phyloP scores from a whole-genome alignment of 148 eudicot genomes.

The Cornus kousa region DNA sequence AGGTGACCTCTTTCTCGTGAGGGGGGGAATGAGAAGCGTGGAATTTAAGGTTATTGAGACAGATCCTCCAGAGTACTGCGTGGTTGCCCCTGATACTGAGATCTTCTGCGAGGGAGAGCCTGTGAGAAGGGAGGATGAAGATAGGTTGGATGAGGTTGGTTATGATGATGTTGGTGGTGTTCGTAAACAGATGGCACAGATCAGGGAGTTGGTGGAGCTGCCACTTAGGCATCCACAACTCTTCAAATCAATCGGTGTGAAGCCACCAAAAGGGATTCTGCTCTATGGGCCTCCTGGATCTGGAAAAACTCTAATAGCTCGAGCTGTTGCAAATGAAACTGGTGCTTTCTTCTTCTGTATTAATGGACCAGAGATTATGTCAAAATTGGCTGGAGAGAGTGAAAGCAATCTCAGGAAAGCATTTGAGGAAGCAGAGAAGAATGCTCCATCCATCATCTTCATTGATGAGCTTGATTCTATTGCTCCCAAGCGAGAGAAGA shows the following conservation, averaged over 20 bases:
- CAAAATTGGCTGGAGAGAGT: conserved; percentile 90
- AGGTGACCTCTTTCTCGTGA: conserved; percentile 74
- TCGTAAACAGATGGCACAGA: conserved; percentile 91
- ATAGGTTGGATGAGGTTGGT: conserved; percentile 80
- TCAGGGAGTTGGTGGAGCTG: conserved; percentile 78
- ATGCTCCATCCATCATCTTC: conserved; percentile 86
- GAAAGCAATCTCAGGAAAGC: conserved; percentile 96
- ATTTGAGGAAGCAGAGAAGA: conserved; percentile 92
- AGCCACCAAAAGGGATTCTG: conserved; percentile 87
- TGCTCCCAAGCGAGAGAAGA: conserved; percentile 92
- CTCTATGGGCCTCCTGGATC: conserved; percentile 94
- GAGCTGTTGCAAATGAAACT: conserved; percentile 94
- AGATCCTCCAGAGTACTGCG: conserved; percentile 83
- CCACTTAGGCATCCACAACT: conserved; percentile 88
- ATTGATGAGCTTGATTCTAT: conserved; percentile 91
- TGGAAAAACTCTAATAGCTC: conserved; percentile 83
- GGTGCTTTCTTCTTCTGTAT: conserved; percentile 93
- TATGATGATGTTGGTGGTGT: conserved; percentile 97
- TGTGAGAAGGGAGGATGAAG: conserved; percentile 74
- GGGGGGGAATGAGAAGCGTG: conserved; percentile 91
- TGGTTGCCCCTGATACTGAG: conserved; percentile 91
- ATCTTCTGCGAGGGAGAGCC: conserved; percentile 92
- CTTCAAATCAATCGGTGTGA: conserved; percentile 86
- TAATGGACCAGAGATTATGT: conserved; percentile 93
- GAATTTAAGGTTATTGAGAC: conserved; percentile 89